phyloP scores from a whole-genome alignment of 768 basidiomycete species.

The Hortiboletus campestris region DNA sequence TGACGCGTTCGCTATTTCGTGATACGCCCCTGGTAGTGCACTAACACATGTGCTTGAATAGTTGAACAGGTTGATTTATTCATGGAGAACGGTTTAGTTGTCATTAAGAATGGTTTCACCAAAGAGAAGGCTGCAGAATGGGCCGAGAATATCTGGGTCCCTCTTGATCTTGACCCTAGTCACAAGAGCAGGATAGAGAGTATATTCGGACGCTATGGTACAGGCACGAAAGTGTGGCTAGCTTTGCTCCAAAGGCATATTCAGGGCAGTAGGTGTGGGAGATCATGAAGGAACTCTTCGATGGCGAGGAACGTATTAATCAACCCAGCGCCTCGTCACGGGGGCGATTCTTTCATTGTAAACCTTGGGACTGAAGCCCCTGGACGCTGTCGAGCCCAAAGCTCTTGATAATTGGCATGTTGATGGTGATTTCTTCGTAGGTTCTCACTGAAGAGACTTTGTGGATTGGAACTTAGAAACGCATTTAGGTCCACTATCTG shows the following conservation, averaged over 20 bases:
- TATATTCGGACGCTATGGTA: conserved; percentile 57
- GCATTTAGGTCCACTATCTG: background rate
- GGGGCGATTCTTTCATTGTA: background rate
- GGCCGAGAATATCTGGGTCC: conserved; percentile 50
- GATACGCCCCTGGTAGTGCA: background rate
- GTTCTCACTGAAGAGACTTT: background rate
- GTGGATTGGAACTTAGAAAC: too few species aligned
- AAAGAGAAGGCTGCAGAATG: conserved; percentile 46
- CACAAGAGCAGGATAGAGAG: conserved; percentile 51
- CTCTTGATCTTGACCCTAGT: conserved; percentile 49
- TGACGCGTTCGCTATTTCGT: conserved; percentile 33
- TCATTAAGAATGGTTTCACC: conserved; percentile 53
- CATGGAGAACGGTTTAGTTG: conserved; percentile 53
- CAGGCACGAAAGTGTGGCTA: conserved; percentile 37
- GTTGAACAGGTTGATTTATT: conserved; percentile 53
- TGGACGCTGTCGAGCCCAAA: background rate
- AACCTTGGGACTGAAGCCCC: background rate
- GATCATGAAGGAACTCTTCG: conserved; percentile 1
- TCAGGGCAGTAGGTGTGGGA: background rate
- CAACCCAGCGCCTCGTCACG: background rate
- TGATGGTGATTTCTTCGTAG: background rate
- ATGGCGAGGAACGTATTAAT: background rate
- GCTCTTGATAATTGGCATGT: background rate
- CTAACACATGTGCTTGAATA: conserved; percentile 11
- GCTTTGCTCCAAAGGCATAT: conserved; percentile 50